Base-by-base conservation (phyloP, 192 early-diverging fungal genomes). In the Rhizophlyctis rosea region DNA sequence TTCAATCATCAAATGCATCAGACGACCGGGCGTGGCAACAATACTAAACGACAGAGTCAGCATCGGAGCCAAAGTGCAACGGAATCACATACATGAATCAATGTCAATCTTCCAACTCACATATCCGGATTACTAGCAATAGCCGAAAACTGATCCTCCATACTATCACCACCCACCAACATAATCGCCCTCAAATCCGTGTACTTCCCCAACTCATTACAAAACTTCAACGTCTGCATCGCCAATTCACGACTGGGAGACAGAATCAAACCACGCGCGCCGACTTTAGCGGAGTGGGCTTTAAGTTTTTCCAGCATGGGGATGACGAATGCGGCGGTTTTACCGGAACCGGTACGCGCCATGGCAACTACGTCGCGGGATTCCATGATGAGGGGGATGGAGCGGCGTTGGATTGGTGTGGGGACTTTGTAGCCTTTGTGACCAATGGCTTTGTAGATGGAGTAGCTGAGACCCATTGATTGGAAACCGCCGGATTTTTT, bases 401-500 rank as follows among this genome's bases (percentile, higher is more conserved):
- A 81, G 72, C 91, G 91, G 53, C 96, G 87, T 76, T 99, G 96
- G 69, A 99, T 95, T 4, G 96, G 95, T 23, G 96, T 99, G n/a
- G 96, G 96, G 2, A 96, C 86, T 63, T 96, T 95, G 77, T 93
- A 98, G 3, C 96, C 96, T 64, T 93, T 92, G 61, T 91, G 83
- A n/a, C 87, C 63, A 65, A 98, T 82, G 14, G 93, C 92, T 47
- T 90, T 89, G 77, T 88, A 93, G 18, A 95, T 74, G 30, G 83
- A 79, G 53, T 87, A 85, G 31, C 88, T 88, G 44, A 98, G 78
- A 24, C 93, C 96, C 94, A 98, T 96, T 4, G 92, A 93, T 72
- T 97, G 94, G 74, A 98, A 98, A 27, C 96, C 96, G 31, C 96
- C 96, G 0, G 92, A 95, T 65, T 98, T 98, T 61, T 92, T 92